Percentiles rank a stretch among this genome's conserved stretches.
Conservation (phyloP, 306 rosid species). For the Nissolia schottii region DNA sequence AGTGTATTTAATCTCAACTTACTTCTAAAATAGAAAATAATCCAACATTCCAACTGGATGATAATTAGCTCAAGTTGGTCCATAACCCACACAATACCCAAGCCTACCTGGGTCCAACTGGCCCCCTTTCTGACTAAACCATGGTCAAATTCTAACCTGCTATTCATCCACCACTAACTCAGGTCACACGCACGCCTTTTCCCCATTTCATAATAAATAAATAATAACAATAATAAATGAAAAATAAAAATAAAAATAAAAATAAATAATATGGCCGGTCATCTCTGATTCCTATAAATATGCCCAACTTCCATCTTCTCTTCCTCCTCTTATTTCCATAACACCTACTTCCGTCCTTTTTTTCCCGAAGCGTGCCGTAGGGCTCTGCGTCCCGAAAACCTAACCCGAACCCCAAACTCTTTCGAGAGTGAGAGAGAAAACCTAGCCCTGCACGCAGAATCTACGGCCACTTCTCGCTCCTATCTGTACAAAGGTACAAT, state of each 20-base stretch:
- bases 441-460: background rate
- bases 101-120: background rate
- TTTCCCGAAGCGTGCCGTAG: background rate
- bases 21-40: too few relatives aligned
- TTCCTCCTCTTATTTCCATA: background rate
- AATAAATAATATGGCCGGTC: too few relatives aligned
- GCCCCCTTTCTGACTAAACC: background rate
- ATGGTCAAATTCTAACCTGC: background rate
- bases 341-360: background rate
- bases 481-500: background rate
- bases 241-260: too few relatives aligned
- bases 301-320: background rate
- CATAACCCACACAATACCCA: background rate
- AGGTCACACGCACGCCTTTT: background rate
- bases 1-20: too few relatives aligned
- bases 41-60: background rate
- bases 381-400: background rate
- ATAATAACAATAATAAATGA: too few relatives aligned
- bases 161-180: background rate
- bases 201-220: background rate
- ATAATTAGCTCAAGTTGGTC: background rate
- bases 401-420: background rate
- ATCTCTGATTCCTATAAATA: background rate
- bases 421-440: background rate
- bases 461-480: background rate